phyloP scores from a whole-genome alignment of 371 early-diverging fungal genomes.

The Batkoa obscura region DNA sequence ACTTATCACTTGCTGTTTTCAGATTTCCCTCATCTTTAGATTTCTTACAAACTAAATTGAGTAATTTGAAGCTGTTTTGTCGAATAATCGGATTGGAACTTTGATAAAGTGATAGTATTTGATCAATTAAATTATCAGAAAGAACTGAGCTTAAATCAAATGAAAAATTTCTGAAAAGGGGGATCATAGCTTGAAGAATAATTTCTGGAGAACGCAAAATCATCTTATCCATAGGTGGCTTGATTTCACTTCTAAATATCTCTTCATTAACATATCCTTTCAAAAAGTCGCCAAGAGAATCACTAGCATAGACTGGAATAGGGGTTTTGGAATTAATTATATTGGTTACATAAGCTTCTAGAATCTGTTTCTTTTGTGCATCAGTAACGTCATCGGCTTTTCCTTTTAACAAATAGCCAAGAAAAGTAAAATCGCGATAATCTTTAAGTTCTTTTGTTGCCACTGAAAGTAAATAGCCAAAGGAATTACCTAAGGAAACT shows the following conservation, averaged over 20 bases:
- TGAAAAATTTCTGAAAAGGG: constrained; percentile 8
- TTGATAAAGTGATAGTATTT: background rate
- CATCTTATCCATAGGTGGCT: constrained; percentile 43
- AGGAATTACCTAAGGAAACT: too few species aligned
- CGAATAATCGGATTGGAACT: background rate
- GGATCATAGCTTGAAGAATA: constrained; percentile 25
- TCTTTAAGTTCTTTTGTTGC: too few species aligned
- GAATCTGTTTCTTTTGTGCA: constrained; percentile 19
- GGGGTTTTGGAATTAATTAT: constrained; percentile 31
- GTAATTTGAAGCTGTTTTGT: background rate
- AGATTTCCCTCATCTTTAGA: background rate
- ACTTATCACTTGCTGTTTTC: background rate
- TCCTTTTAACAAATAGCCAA: background rate
- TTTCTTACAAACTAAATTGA: background rate
- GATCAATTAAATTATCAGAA: background rate
- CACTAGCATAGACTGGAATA: constrained; percentile 24
- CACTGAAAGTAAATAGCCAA: too few species aligned
- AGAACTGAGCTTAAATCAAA: constrained; percentile 2
- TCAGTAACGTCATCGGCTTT: constrained; percentile 8
- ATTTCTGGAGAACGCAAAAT: constrained; percentile 77
- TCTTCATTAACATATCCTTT: constrained; percentile 23
- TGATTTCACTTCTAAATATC: constrained; percentile 24
- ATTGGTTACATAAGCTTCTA: constrained; percentile 38
- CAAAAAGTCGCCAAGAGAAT: constrained; percentile 30
- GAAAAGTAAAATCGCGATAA: background rate